phyloP scores from a whole-genome alignment of 2,329 filamentous ascomycete species.

The Colletotrichum liaoningense region DNA sequence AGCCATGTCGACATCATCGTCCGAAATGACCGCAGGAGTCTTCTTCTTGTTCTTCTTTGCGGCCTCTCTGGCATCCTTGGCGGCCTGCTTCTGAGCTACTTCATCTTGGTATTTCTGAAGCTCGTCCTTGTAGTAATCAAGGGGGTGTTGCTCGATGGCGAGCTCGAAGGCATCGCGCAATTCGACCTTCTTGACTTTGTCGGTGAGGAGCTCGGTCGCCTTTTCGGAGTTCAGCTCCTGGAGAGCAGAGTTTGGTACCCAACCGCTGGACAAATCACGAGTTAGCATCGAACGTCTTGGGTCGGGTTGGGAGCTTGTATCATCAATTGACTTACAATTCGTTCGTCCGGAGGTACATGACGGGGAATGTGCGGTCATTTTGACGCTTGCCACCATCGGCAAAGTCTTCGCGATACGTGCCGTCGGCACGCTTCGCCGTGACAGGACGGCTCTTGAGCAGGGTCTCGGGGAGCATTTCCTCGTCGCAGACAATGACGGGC shows the following conservation, averaged over 20 bases:
- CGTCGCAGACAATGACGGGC: slow-evolving; percentile 94
- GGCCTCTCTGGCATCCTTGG: slow-evolving; percentile 55
- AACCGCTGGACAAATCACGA: slow-evolving; percentile 70
- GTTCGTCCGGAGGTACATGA: slow-evolving; percentile 96
- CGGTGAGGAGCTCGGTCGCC: slow-evolving; percentile 74
- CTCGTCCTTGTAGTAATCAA: slow-evolving; percentile 86
- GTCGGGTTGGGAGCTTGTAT: neutral
- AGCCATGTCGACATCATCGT: slow-evolving; percentile 71
- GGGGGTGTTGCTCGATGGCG: slow-evolving; percentile 80
- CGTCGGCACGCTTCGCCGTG: slow-evolving; percentile 83
- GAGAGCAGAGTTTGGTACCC: slow-evolving; percentile 88
- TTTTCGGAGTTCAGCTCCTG: slow-evolving; percentile 80
- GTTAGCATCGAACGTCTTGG: slow-evolving; percentile 15
- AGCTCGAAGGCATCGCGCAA: slow-evolving; percentile 83
- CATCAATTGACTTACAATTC: slow-evolving; percentile 82
- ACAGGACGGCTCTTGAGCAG: slow-evolving; percentile 85
- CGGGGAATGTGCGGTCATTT: slow-evolving; percentile 86
- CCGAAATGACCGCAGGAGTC: slow-evolving; percentile 61
- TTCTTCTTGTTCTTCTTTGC: slow-evolving; percentile 62
- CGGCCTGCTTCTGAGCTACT: slow-evolving; percentile 67
- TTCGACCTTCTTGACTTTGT: slow-evolving; percentile 81
- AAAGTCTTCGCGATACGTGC: slow-evolving; percentile 88
- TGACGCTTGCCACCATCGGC: slow-evolving; percentile 88
- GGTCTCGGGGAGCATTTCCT: slow-evolving; percentile 88
- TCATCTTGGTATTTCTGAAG: slow-evolving; percentile 78